Percentiles rank a stretch among this genome's conserved stretches.
phyloP scores from a whole-genome alignment of 2,329 filamentous ascomycete species.

The Aspergillus fumigatus region DNA sequence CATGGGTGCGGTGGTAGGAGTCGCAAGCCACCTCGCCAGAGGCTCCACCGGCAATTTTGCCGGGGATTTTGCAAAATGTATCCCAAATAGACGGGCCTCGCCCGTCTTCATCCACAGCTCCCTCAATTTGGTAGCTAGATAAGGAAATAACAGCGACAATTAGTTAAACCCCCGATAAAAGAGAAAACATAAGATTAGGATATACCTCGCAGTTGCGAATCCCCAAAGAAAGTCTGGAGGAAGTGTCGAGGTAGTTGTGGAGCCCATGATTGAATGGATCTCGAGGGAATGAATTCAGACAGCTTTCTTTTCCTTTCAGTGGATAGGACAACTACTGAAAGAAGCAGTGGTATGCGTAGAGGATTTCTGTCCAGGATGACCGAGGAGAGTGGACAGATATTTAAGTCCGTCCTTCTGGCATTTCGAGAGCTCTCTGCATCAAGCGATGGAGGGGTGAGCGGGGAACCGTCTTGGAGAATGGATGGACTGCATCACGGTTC shows the following conservation, averaged over 20 bases:
- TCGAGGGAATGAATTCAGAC: background rate
- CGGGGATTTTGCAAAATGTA: conserved; percentile 73
- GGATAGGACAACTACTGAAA: background rate
- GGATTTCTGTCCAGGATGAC: background rate
- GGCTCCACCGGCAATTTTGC: conserved; percentile 75
- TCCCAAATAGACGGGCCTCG: conserved; percentile 85
- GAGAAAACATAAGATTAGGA: background rate
- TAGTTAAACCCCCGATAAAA: background rate
- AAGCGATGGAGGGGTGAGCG: conserved; percentile 6
- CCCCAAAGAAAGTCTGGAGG: conserved; percentile 72
- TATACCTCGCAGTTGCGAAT: conserved; percentile 70
- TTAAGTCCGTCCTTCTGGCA: background rate
- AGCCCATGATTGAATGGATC: conserved; percentile 21
- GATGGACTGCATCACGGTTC: background rate
- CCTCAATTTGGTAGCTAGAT: conserved; percentile 80
- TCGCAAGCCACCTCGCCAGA: conserved; percentile 77
- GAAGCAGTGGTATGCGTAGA: background rate
- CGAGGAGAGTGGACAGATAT: background rate
- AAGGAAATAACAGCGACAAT: background rate
- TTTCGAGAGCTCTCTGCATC: background rate
- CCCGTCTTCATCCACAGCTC: conserved; percentile 67
- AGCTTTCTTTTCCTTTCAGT: background rate
- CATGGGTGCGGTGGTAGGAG: conserved; percentile 73
- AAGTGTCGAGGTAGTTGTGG: conserved; percentile 37
- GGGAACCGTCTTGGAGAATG: conserved; percentile 1